Evolutionary conservation across 495 filamentous ascomycete species (phyloP).

Genomic region (Stereocaulon alpinum): DNA sequence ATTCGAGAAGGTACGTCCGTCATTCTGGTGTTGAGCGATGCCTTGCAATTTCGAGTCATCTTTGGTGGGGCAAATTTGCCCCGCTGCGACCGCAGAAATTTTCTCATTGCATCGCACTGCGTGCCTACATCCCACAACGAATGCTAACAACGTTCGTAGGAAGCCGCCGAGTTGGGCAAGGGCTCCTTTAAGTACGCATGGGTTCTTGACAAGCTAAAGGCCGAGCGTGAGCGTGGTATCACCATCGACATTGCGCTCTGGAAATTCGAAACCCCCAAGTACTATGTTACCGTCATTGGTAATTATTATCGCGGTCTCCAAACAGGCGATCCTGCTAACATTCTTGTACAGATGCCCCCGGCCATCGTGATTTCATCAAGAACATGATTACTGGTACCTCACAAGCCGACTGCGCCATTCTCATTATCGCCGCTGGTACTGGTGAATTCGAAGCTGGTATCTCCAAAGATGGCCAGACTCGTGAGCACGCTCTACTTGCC

Average conservation of each 20-base stretch:
- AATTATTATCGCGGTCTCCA: slow-evolving; percentile 28
- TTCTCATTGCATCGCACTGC: slow-evolving; percentile 18
- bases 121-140: slow-evolving; percentile 5
- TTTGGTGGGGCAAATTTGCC: slow-evolving; percentile 25
- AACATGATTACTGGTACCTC: slow-evolving; percentile 99
- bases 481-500: slow-evolving; percentile 99
- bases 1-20: slow-evolving; percentile 86
- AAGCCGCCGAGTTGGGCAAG: slow-evolving; percentile 99
- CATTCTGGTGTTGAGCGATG: slow-evolving; percentile 14
- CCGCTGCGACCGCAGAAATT: slow-evolving; percentile 27
- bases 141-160: slow-evolving; percentile 47
- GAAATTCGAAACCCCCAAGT: slow-evolving; percentile 99
- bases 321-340: slow-evolving; percentile 19
- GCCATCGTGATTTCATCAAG: slow-evolving; percentile 99
- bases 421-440: slow-evolving; percentile 99
- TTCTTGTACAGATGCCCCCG: slow-evolving; percentile 67
- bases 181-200: slow-evolving; percentile 99
- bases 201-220: slow-evolving; percentile 99
- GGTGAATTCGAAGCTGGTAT: slow-evolving; percentile 99
- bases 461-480: slow-evolving; percentile 99
- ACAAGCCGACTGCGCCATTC: slow-evolving; percentile 98
- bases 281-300: slow-evolving; percentile 99
- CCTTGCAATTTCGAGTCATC: slow-evolving; percentile 8
- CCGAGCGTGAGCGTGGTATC: slow-evolving; percentile 99
- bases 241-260: slow-evolving; percentile 99